Conservation (phyloP, 176 grass and related monocot species). For the Aegilops speltoides region DNA sequence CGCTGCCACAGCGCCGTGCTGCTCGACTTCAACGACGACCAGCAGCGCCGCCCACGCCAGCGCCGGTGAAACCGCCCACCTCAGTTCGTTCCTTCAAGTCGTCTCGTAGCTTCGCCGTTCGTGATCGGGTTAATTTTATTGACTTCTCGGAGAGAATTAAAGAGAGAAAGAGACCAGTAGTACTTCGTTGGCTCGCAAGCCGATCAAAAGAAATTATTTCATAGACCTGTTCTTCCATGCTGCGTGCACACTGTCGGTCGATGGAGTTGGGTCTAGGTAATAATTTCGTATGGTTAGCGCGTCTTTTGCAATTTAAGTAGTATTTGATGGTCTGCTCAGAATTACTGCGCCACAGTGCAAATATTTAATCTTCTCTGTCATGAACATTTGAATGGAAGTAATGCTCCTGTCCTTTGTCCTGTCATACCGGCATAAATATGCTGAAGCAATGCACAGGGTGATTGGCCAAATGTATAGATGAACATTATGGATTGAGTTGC, state of each 20-base stretch:
- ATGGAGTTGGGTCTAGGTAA: conserved; percentile 53
- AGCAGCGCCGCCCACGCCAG: conserved; percentile 43
- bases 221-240: conserved; percentile 45
- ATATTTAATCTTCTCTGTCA: background rate
- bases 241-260: background rate
- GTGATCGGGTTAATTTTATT: background rate
- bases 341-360: conserved; percentile 17
- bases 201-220: conserved; percentile 50
- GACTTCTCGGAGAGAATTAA: background rate
- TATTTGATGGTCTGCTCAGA: background rate
- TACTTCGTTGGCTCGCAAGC: background rate
- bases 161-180: background rate
- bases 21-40: conserved; percentile 77
- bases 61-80: conserved; percentile 25
- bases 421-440: conserved; percentile 7
- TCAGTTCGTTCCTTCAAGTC: background rate
- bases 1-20: conserved; percentile 88
- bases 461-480: conserved; percentile 4
- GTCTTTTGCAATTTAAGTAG: background rate
- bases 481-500: background rate
- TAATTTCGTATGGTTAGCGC: conserved; percentile 44
- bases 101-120: conserved; percentile 9
- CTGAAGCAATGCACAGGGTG: background rate
- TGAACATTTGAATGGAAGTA: conserved; percentile 36
- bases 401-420: conserved; percentile 32